These are phyloP conservation scores for Chalciporus chontae DNA, from an alignment of 768 basidiomycete genomes.

Conservation along the genomic window DNA sequence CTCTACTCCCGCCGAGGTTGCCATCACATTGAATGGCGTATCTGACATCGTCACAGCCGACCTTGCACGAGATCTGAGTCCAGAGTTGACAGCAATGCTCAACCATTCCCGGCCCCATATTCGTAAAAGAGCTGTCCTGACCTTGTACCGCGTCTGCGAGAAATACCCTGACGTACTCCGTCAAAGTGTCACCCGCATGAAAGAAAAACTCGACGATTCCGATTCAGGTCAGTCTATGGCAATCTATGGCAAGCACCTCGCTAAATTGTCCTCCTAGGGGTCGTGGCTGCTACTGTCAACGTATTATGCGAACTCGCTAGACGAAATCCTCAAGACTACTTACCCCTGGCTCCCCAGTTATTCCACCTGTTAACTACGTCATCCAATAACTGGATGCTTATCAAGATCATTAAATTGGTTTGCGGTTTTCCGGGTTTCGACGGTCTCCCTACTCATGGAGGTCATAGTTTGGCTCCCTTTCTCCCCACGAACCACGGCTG, in stretches of 20 bases:
- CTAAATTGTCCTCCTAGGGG: slow-evolving; percentile 47
- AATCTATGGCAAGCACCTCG: neutral
- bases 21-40: slow-evolving; percentile 77
- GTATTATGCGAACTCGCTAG: slow-evolving; percentile 91
- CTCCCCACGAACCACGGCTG: slow-evolving; percentile 88
- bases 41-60: slow-evolving; percentile 82
- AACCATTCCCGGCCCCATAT: slow-evolving; percentile 87
- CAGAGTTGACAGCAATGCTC: slow-evolving; percentile 81
- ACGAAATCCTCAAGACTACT: slow-evolving; percentile 72
- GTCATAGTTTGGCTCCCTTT: slow-evolving; percentile 83
- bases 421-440: slow-evolving; percentile 16
- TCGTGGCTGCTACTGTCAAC: slow-evolving; percentile 92
- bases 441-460: neutral
- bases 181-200: slow-evolving; percentile 62
- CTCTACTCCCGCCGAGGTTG: slow-evolving; percentile 70
- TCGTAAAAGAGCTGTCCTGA: slow-evolving; percentile 86
- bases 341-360: slow-evolving; percentile 85
- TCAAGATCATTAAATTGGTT: slow-evolving; percentile 96
- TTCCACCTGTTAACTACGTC: slow-evolving; percentile 92
- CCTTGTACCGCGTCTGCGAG: slow-evolving; percentile 73
- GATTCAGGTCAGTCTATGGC: slow-evolving; percentile 51
- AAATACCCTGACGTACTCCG: slow-evolving; percentile 79
- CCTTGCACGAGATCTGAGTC: slow-evolving; percentile 85
- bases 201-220: slow-evolving; percentile 77
- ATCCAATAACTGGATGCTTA: slow-evolving; percentile 99